These are phyloP conservation scores for Helianthus annuus DNA, from an alignment of 129 eudicot genomes.

Conservation along the genomic window DNA sequence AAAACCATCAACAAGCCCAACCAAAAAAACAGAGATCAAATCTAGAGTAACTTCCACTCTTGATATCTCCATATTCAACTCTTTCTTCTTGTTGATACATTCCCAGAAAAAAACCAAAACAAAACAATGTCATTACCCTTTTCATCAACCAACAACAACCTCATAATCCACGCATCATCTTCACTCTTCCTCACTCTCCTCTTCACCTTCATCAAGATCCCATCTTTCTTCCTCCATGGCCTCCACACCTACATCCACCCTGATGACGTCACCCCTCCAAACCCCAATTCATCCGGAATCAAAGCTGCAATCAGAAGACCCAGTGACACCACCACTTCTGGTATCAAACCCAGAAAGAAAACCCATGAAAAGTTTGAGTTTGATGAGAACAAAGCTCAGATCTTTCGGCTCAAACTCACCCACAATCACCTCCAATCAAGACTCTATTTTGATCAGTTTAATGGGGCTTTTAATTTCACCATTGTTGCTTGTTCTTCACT, in stretches of 20 bases:
- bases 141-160: slow-evolving; percentile 31
- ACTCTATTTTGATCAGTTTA: slow-evolving; percentile 61
- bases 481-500: slow-evolving; percentile 51
- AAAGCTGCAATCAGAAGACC: slow-evolving; percentile 86
- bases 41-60: background rate
- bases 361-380: slow-evolving; percentile 65
- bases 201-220: slow-evolving; percentile 69
- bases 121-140: slow-evolving; percentile 21
- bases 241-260: slow-evolving; percentile 97
- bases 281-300: slow-evolving; percentile 41
- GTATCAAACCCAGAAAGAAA: slow-evolving; percentile 67
- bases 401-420: slow-evolving; percentile 75
- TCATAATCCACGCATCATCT: slow-evolving; percentile 53
- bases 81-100: background rate
- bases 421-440: slow-evolving; percentile 74
- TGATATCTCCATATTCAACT: slow-evolving; percentile 18
- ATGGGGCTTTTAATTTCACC: slow-evolving; percentile 54
- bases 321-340: slow-evolving; percentile 43
- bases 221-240: slow-evolving; percentile 61
- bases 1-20: slow-evolving; percentile 20
- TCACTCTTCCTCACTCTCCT: slow-evolving; percentile 61
- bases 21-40: slow-evolving; percentile 6
- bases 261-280: slow-evolving; percentile 80
- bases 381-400: slow-evolving; percentile 97
- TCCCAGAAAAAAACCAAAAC: background rate